Base-by-base conservation (phyloP, 345 rosid genomes). In the Heritiera fomes region DNA sequence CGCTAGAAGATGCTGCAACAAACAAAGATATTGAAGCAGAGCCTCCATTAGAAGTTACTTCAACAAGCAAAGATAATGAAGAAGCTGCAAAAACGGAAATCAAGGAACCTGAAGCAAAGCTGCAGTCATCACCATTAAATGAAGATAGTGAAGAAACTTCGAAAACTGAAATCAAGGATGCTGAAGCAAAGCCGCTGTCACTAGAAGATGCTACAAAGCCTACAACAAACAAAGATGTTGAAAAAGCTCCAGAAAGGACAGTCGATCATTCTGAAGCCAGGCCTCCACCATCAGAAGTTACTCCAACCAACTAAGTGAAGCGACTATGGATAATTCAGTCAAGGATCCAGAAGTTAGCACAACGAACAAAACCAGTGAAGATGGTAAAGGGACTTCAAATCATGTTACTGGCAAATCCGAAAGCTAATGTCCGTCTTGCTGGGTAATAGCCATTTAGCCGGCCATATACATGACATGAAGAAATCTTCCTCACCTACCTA, bases 141-240 rank as follows among this genome's bases (percentile, higher is more conserved):
- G 28, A 61, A 47, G 69, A 18, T 15, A 15, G 71, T 30, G 28
- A 76, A 43, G 71, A 76, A 76, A 61, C 46, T 63, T 8, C 58
- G 49, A n/a, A 76, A 63, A 23, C 4, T 40, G 8, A 28, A 62
- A 30, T 12, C 71, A 28, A 30, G 5, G 60, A 62, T 46, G 23
- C 32, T 6, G 38, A 23, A 70, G 60, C 23, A 11, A 75, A 30
- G 69, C 30, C 78, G 0, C 46, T 2, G 53, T 63, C 68, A 12
- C 17, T 34, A 45, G 71, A 63, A 49, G 45, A 15, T 13, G 30
- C 46, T 10, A 2, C 43, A 28, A 59, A 15, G 4, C 17, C 46
- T 10, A 2, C 43, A 28, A 59, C n/a, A 17, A 30, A 46, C 11
- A 14, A 60, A 61, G 45, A 38, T 8, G 1, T 34, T 34, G 18